Evolutionary conservation across 2,329 filamentous ascomycete genomes (phyloP), one percentile per base, ranked within the genome.

Genomic region (Lachnellula arida): DNA sequence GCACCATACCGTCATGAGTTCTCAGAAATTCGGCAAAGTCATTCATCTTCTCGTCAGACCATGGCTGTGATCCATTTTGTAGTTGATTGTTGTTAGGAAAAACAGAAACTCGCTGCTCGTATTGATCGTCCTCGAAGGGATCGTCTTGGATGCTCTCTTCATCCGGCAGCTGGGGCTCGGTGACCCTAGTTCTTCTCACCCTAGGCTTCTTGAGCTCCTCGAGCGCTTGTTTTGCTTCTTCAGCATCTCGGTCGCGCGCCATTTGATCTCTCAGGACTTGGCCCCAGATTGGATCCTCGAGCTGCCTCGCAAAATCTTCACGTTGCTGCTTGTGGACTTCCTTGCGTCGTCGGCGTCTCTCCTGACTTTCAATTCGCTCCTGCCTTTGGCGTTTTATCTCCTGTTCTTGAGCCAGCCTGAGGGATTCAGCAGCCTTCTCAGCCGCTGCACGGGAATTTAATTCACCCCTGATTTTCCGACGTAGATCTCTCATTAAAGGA

Each of bases 11-110:
- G 32, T 49, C 35, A 11, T 56, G 17, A 4, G 17, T 11, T 48
- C 51, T 58, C 56, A 66, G 58, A 15, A 47, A 53, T 3, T 62
- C 49, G 43, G 64, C 55, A 43, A 66, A 66, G 3, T 43, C 17
- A 5, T 39, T 35, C 23, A 52, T 58, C 35, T 58, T 53, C 17
- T 53, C 17, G 12, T 28, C 32, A 14, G 60, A 55, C 40, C 55
- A 52, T 3, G 50, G 51, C 40, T 37, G 40, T 14, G 34, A 25
- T 7, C 14, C 14, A 8, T 55, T 57, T 7, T 53, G 44, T 12
- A 50, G 37, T 3, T 50, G 58, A n/a, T 62, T 64, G 19, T 61
- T 54, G 11, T 43, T 56, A 1, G 49, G 53, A 22, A 64, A 63
- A 11, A 63, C 47, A 46, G 51, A 50, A 25, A 60, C 28, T 19